Base-by-base conservation (phyloP, 2,329 filamentous ascomycete species). In the Penicillium sp. region DNA sequence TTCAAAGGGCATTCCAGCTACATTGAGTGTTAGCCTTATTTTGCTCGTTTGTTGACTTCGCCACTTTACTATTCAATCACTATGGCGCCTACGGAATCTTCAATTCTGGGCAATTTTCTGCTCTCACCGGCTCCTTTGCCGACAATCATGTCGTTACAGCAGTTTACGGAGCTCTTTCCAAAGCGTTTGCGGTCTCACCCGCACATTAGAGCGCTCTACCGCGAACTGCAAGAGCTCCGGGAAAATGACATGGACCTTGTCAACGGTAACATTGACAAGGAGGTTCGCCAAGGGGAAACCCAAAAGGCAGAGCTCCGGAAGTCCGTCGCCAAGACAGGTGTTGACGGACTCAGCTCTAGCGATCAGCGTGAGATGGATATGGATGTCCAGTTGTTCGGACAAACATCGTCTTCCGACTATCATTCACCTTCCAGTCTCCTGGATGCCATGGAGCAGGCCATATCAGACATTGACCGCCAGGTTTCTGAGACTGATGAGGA, bases 131-230 rank as follows among this genome's bases (percentile, higher is more conserved):
- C 88, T 6, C 78, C 85, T 24, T 75, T 95, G 32, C 83, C 85
- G 37, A 79, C 84, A 55, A 79, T 89, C 62, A 74, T 89, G 58
- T 83, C 87, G 7, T 77, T 89, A 40, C 76, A 82, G 50, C 80
- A 88, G 57, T 95, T 95, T 73, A 82, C 80, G 37, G 77, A 83
- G 26, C 77, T 91, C 37, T 93, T 95, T 62, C 88, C 88, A 10
- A 79, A 77, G 45, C 69, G 79, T 33, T 75, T 83, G 43, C 83
- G 83, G 52, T 72, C 77, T 22, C 84, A 83, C 41, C 79, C 85
- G 0, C 81, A 84, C 49, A 77, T 91, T 41, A 80, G 81, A 50
- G 73, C 77, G 0, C 75, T 95, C 4, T 95, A 94, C 65, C 81
- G 85, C 42, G 86, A 93, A 65, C 76, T 95, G 3, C 86, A 93